Percentiles rank a stretch among this genome's conserved stretches.
Conservation (phyloP, 1,139 yeast species). For the Cylindricascospora bacillispora region DNA sequence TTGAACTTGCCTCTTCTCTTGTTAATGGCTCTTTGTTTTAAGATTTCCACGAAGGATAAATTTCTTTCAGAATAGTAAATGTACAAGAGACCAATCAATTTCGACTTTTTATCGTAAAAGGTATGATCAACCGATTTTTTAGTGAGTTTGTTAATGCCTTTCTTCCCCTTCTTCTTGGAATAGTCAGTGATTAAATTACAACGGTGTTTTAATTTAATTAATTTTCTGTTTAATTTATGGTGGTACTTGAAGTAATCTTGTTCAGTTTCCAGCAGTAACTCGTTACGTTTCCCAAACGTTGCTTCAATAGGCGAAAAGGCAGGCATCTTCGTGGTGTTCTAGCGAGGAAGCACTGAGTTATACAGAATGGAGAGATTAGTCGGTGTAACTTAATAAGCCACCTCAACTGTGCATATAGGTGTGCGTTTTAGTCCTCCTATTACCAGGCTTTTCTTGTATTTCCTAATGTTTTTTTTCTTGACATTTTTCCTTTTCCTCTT, state of each 20-base stretch:
- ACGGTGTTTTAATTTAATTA: constrained; percentile 21
- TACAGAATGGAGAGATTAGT: no score
- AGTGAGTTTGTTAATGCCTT: constrained; percentile 17
- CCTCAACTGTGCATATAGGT: no score
- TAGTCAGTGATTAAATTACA: constrained; percentile 21
- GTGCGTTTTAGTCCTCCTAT: no score
- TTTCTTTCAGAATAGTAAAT: constrained; percentile 24
- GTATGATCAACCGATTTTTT: constrained; percentile 12
- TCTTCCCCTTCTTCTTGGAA: constrained; percentile 19
- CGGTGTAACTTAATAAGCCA: not conserved
- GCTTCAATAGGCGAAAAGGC: constrained; percentile 22
- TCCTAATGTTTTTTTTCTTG: no score
- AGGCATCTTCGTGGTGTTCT: constrained; percentile 8
- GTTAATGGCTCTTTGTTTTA: constrained; percentile 20
- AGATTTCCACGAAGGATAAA: constrained; percentile 19
- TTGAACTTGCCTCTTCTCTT: constrained; percentile 22
- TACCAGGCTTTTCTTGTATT: no score
- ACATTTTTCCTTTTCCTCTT: no score
- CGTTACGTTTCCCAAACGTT: constrained; percentile 23
- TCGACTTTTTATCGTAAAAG: constrained; percentile 20
- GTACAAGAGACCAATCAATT: constrained; percentile 20
- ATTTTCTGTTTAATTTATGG: constrained; percentile 20
- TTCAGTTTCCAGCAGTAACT: constrained; percentile 21
- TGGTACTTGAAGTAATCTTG: constrained; percentile 22
- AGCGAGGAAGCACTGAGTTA: not conserved